phyloP scores from a whole-genome alignment of 1,284 basidiomycete species.

The Ceraceosorus guamensis region DNA sequence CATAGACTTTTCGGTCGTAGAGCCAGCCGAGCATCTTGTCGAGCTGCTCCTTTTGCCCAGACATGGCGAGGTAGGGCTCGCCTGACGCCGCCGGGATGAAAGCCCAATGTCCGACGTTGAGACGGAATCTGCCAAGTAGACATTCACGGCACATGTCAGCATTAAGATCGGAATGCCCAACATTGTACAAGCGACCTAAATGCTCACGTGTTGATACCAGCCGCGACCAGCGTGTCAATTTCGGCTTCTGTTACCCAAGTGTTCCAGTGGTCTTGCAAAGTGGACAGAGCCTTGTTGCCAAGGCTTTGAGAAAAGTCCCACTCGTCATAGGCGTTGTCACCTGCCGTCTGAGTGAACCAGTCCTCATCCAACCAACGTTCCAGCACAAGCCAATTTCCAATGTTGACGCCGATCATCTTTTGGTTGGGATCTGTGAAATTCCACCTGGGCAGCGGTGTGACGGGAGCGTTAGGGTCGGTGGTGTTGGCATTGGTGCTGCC shows the following conservation, averaged over 20 bases:
- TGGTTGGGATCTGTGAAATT: conserved; percentile 40
- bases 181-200: conserved; percentile 39
- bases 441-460: conserved; percentile 35
- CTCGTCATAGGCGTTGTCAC: conserved; percentile 48
- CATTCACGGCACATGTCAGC: no score
- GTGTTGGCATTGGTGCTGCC: conserved; percentile 5
- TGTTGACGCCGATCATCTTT: conserved; percentile 42
- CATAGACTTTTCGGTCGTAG: conserved; percentile 49
- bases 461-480: conserved; percentile 12
- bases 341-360: conserved; percentile 47
- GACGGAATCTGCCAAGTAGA: no score
- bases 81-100: conserved; percentile 31
- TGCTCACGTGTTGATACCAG: conserved; percentile 48
- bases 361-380: conserved; percentile 51
- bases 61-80: conserved; percentile 30
- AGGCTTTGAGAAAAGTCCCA: conserved; percentile 43
- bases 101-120: conserved; percentile 3
- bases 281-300: conserved; percentile 24
- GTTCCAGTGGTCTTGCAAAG: conserved; percentile 45
- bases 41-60: conserved; percentile 32
- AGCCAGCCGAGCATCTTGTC: conserved; percentile 38
- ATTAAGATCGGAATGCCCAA: not conserved
- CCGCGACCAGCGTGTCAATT: conserved; percentile 39
- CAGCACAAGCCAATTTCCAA: conserved; percentile 45
- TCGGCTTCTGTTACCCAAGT: conserved; percentile 50